These are phyloP conservation scores for Xylariaceae sp. DNA, from an alignment of 2,329 filamentous ascomycete species.

Conservation along the genomic window DNA sequence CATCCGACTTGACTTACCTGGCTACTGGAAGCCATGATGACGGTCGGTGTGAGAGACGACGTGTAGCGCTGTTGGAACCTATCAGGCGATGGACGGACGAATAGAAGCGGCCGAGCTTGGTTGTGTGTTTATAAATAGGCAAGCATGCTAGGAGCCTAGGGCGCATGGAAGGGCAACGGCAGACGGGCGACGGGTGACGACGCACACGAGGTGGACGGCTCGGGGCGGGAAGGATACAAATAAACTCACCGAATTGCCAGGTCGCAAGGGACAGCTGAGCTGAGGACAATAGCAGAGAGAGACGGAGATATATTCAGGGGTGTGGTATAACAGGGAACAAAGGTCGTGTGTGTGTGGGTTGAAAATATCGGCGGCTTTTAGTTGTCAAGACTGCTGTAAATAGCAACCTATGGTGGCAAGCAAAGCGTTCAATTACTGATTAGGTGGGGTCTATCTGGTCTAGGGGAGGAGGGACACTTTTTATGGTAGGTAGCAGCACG, in stretches of 20 bases:
- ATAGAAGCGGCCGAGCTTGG: not conserved
- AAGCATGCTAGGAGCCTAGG: not conserved
- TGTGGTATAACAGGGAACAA: constrained; percentile 8
- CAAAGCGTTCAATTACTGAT: not conserved
- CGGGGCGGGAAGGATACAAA: too few relatives aligned
- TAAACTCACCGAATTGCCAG: not conserved
- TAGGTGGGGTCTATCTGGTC: not conserved
- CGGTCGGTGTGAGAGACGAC: not conserved
- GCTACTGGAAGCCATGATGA: constrained; percentile 25
- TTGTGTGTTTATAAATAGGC: not conserved
- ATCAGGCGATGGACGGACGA: not conserved
- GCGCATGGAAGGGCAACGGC: not conserved
- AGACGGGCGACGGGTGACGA: too few relatives aligned
- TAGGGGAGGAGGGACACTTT: not conserved
- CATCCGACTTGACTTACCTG: constrained; percentile 23
- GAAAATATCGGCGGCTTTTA: constrained; percentile 14
- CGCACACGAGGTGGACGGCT: too few relatives aligned
- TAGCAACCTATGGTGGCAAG: constrained; percentile 6
- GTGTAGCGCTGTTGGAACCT: constrained; percentile 1
- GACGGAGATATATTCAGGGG: constrained; percentile 1
- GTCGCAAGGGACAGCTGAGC: constrained; percentile 2
- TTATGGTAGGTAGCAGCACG: not conserved
- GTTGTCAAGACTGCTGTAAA: constrained; percentile 15
- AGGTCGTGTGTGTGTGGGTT: constrained; percentile 5
- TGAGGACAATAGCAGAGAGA: constrained; percentile 2